phyloP scores from a whole-genome alignment of 108 stramenopile species.

The Fragilaria crotonensis region DNA sequence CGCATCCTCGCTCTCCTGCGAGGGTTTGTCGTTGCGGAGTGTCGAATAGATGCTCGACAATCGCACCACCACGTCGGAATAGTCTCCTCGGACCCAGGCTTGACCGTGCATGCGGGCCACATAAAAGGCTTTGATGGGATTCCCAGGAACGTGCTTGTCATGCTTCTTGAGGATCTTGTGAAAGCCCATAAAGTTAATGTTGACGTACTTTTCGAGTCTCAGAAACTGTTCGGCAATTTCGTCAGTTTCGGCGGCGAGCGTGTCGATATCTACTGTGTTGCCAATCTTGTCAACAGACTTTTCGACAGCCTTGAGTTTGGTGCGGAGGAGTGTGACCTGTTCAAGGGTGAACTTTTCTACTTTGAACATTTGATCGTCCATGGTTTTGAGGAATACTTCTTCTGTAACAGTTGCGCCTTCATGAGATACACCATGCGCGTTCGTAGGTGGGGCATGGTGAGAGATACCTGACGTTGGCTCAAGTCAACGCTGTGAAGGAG shows the following conservation, averaged over 20 bases:
- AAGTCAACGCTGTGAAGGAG: constrained; percentile 43
- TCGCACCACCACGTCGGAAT: constrained; percentile 88
- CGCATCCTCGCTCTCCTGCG: constrained; percentile 63
- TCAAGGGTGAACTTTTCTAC: constrained; percentile 82
- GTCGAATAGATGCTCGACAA: constrained; percentile 72
- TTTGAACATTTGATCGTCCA: constrained; percentile 83
- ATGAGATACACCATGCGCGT: constrained; percentile 56
- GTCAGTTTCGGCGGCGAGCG: constrained; percentile 41
- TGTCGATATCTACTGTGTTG: constrained; percentile 13
- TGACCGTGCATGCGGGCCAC: constrained; percentile 92
- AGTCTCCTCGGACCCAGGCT: constrained; percentile 94
- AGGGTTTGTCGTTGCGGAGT: constrained; percentile 72
- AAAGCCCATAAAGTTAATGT: constrained; percentile 96
- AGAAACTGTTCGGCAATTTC: constrained; percentile 70
- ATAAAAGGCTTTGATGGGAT: constrained; percentile 89
- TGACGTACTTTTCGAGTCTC: constrained; percentile 92
- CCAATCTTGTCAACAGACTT: constrained; percentile 11
- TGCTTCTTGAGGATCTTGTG: constrained; percentile 98
- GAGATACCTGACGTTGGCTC: constrained; percentile 62
- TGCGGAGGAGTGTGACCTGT: constrained; percentile 62
- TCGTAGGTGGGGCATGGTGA: constrained; percentile 87
- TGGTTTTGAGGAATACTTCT: constrained; percentile 72
- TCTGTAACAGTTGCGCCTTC: constrained; percentile 48
- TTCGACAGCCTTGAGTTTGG: constrained; percentile 39
- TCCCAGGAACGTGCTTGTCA: constrained; percentile 82